Evolutionary conservation across 1,139 yeast genomes (phyloP), one percentile per base, ranked within the genome.

Genomic region (Suhomyces atakaporum): DNA sequence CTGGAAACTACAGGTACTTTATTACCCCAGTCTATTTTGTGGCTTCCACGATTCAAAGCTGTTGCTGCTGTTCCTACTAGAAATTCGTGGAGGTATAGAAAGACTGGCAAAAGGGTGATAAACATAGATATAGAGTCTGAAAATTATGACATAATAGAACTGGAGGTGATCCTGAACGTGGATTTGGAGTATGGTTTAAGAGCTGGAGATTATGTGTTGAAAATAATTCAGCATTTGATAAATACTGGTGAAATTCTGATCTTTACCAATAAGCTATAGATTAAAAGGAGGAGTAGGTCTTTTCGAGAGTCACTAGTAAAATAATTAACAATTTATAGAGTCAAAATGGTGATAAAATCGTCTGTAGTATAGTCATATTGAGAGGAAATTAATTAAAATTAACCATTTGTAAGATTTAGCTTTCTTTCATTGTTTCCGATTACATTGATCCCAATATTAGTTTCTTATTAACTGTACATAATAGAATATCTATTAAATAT

Each of bases 1-100:
- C 11, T 10, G 5, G 16, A 10, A 5, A 22, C 26, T 3, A 11
- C 14, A 3, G 15, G 29, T 4, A 9, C 9, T 4, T 7, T 3
- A 3, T 16, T 38, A 10, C 45, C 51, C 1, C 22, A 32, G 2
- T 16, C 45, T 5, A 31, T 51, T 4, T 44, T 56, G 9, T 57
- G 61, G 63, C 38, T 58, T 8, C 63, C 63, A 0, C 33, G 33
- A 31, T 43, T 54, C 24, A 45, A 35, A 31, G 46, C 50, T 3
- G 14, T 27, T 3, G 34, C 40, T 6, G 32, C n/a, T 25, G 21
- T 34, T 16, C 35, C 33, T 3, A 23, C 25, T 6, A 24, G 18
- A 9, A 32, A 29, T 7, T 38, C 22, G 5, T 18, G 31, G 1
- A 14, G 9, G 2, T 3, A 14, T n/a, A 16, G 21, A 8, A 16